Conservation (phyloP, 225 moss, liverwort and hornwort genomes). For the Bryum argenteum region DNA sequence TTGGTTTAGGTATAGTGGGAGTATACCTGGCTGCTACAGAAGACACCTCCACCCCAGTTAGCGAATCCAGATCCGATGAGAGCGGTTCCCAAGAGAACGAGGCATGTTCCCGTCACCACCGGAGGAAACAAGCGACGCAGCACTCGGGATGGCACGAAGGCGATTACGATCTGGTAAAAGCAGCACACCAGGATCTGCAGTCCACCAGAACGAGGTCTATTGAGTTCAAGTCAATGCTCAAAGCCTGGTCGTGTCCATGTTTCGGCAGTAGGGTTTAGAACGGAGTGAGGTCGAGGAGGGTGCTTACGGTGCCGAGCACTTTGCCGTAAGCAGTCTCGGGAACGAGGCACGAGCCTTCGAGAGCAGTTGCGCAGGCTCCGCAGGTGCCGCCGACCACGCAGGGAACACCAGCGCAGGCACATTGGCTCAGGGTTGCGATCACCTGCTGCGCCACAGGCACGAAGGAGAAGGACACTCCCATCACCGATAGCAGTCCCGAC, state of each 20-base stretch:
- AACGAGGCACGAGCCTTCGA: slow-evolving; percentile 53
- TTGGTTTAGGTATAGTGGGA: neutral
- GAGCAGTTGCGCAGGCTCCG: slow-evolving; percentile 34
- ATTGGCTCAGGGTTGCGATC: slow-evolving; percentile 50
- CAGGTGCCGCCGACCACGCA: slow-evolving; percentile 51
- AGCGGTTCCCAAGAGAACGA: slow-evolving; percentile 76
- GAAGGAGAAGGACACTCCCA: slow-evolving; percentile 80
- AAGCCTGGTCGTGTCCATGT: no score
- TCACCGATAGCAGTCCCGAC: slow-evolving; percentile 84
- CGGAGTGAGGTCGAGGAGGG: no score
- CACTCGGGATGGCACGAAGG: slow-evolving; percentile 62
- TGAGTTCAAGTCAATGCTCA: no score
- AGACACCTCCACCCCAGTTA: slow-evolving; percentile 84
- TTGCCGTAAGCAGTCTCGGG: slow-evolving; percentile 74
- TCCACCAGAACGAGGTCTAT: no score
- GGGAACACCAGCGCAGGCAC: slow-evolving; percentile 59
- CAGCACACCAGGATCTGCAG: slow-evolving; percentile 54
- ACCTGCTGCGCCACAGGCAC: slow-evolving; percentile 71
- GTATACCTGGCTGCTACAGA: slow-evolving; percentile 69
- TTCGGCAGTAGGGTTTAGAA: neutral
- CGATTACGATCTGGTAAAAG: slow-evolving; percentile 63
- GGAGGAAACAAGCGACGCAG: slow-evolving; percentile 82
- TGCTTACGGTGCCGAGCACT: slow-evolving; percentile 80
- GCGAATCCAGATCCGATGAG: slow-evolving; percentile 67
- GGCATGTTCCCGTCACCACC: slow-evolving; percentile 81